Conservation (phyloP, 2,329 filamentous ascomycete genomes). For the Fusarium stilboides region DNA sequence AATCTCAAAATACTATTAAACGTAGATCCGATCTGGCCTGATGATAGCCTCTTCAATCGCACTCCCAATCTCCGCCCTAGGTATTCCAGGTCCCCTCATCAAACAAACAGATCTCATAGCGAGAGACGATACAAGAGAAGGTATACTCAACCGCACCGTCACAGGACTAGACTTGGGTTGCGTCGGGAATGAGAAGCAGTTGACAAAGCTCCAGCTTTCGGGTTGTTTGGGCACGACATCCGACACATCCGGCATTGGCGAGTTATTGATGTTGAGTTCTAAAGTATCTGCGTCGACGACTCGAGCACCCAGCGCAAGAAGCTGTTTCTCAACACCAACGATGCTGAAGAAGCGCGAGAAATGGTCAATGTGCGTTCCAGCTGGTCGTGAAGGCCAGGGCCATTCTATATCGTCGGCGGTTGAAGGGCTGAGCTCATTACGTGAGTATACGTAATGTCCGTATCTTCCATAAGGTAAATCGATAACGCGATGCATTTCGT, state of each 20-base stretch:
- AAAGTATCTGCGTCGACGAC: conserved; percentile 45
- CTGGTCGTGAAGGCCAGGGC: conserved; percentile 35
- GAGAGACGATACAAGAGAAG: conserved; percentile 37
- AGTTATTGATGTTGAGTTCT: conserved; percentile 42
- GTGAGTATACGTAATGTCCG: conserved; percentile 43
- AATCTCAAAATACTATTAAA: neutral
- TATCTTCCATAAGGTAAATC: conserved; percentile 48
- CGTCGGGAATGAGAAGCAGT: conserved; percentile 44
- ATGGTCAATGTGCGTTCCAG: conserved; percentile 23
- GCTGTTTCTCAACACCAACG: conserved; percentile 47
- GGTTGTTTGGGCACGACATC: conserved; percentile 33
- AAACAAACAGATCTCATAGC: conserved; percentile 42
- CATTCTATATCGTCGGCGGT: conserved; percentile 39
- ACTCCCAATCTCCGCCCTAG: conserved; percentile 45
- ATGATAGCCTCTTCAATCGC: conserved; percentile 48
- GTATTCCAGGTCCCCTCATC: conserved; percentile 47
- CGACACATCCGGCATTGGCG: conserved; percentile 9
- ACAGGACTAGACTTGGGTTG: conserved; percentile 29
- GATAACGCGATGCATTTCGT: conserved; percentile 47
- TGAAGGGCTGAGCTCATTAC: conserved; percentile 39
- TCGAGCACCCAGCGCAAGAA: conserved; percentile 44
- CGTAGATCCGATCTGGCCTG: conserved; percentile 10
- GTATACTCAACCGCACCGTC: conserved; percentile 40
- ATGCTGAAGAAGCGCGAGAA: conserved; percentile 43
- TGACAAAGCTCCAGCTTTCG: conserved; percentile 50